Evolutionary conservation across 176 grass and related monocot genomes (phyloP).

Genomic region (Avena eriantha): DNA sequence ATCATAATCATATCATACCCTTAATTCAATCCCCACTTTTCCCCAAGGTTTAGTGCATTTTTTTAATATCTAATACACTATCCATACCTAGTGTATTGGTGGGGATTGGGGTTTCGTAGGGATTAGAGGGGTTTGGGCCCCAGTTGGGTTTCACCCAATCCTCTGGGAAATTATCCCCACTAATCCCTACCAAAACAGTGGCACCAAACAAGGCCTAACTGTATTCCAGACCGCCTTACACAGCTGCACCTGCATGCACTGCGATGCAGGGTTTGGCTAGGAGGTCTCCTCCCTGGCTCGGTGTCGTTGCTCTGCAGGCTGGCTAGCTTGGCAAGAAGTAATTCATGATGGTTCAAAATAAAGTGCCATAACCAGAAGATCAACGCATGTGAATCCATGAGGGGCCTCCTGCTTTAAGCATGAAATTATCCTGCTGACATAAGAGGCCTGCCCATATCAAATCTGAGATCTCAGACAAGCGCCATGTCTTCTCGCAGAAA

Average conservation of each 20-base stretch:
- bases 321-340: constrained; percentile 43
- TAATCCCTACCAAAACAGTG: no score
- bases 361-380: not conserved
- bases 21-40: no score
- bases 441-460: not conserved
- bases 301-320: constrained; percentile 53
- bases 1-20: not conserved
- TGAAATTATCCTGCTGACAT: not conserved
- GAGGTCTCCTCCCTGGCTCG: constrained; percentile 46
- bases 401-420: not conserved
- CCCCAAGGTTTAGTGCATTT: no score
- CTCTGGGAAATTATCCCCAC: no score
- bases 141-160: no score
- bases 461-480: not conserved
- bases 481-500: constrained; percentile 1
- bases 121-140: no score
- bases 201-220: no score
- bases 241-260: not conserved
- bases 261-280: constrained; percentile 14
- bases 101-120: no score
- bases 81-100: no score
- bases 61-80: no score
- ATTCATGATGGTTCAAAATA: not conserved
- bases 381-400: not conserved
- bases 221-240: no score